These are phyloP conservation scores for Tuber umbilicatum DNA, from an alignment of 495 filamentous ascomycete species.

Conservation along the genomic window DNA sequence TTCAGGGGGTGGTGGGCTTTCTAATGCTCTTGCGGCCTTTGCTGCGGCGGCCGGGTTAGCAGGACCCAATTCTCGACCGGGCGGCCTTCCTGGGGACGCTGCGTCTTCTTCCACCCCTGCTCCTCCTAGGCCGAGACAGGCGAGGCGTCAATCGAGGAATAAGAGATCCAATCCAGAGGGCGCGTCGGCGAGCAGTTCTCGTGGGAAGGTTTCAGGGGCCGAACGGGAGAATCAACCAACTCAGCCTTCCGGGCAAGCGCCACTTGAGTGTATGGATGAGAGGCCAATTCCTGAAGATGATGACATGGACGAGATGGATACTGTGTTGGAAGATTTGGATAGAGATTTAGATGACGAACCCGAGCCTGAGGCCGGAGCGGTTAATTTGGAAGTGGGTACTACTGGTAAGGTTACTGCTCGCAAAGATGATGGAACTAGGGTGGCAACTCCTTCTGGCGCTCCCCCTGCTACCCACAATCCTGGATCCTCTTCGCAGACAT, in stretches of 20 bases:
- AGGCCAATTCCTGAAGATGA: slow-evolving; percentile 73
- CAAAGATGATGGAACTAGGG: slow-evolving; percentile 87
- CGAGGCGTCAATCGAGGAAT: slow-evolving; percentile 38
- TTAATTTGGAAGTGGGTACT: slow-evolving; percentile 85
- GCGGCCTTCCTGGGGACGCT: slow-evolving; percentile 40
- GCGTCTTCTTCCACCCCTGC: slow-evolving; percentile 38
- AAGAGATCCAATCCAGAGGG: slow-evolving; percentile 27
- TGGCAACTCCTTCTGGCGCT: slow-evolving; percentile 74
- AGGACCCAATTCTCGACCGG: slow-evolving; percentile 43
- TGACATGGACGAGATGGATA: slow-evolving; percentile 67
- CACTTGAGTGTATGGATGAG: slow-evolving; percentile 91
- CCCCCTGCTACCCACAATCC: slow-evolving; percentile 46
- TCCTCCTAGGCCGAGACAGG: slow-evolving; percentile 37
- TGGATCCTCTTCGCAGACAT: slow-evolving; percentile 45
- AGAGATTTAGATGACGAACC: slow-evolving; percentile 69
- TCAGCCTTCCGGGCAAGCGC: slow-evolving; percentile 51
- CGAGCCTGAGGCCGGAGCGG: slow-evolving; percentile 71
- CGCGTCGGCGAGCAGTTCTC: slow-evolving; percentile 38
- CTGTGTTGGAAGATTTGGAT: slow-evolving; percentile 84
- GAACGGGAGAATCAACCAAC: slow-evolving; percentile 44
- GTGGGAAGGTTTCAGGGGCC: slow-evolving; percentile 31
- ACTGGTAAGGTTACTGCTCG: slow-evolving; percentile 91
- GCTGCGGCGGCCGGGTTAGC: slow-evolving; percentile 62
- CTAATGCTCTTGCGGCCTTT: slow-evolving; percentile 65
- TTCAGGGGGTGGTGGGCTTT: slow-evolving; percentile 58